These are phyloP conservation scores for Termitomyces sp. DNA, from an alignment of 768 basidiomycete species.

Conservation along the genomic window DNA sequence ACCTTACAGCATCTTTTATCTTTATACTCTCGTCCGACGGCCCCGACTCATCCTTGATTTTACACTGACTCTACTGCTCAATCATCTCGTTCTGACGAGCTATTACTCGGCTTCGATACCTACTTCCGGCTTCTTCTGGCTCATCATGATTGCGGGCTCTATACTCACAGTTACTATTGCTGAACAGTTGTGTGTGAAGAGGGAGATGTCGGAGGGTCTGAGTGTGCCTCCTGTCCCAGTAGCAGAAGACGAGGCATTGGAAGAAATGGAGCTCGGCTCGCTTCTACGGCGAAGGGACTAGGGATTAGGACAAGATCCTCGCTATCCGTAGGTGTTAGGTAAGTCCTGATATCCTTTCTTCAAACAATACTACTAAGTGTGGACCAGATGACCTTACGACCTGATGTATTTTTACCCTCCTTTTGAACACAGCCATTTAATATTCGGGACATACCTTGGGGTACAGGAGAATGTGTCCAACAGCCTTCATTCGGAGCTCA, in stretches of 20 bases:
- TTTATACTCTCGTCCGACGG: conserved; percentile 84
- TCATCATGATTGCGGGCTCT: conserved; percentile 67
- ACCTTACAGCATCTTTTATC: conserved; percentile 57
- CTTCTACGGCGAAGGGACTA: conserved; percentile 37
- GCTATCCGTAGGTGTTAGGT: conserved; percentile 9
- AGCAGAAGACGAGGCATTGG: conserved; percentile 53
- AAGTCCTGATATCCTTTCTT: not conserved
- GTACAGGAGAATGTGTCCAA: conserved; percentile 7
- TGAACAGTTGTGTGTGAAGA: conserved; percentile 87
- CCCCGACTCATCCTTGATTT: conserved; percentile 97
- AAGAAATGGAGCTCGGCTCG: conserved; percentile 56
- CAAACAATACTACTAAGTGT: not conserved
- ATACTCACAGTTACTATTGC: conserved; percentile 74
- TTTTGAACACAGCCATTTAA: not conserved
- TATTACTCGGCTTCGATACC: conserved; percentile 85
- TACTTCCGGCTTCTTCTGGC: conserved; percentile 92
- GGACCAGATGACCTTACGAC: conserved; percentile 7
- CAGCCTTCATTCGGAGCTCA: not conserved
- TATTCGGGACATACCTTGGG: not conserved
- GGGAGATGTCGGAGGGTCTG: conserved; percentile 88
- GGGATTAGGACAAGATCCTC: conserved; percentile 26
- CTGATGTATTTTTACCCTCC: conserved; percentile 10
- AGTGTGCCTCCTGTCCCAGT: conserved; percentile 42
- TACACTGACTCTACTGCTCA: conserved; percentile 84
- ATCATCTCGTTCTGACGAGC: conserved; percentile 89